These are phyloP conservation scores for Rhizophora mangle DNA, from an alignment of 345 rosid species.

Conservation along the genomic window DNA sequence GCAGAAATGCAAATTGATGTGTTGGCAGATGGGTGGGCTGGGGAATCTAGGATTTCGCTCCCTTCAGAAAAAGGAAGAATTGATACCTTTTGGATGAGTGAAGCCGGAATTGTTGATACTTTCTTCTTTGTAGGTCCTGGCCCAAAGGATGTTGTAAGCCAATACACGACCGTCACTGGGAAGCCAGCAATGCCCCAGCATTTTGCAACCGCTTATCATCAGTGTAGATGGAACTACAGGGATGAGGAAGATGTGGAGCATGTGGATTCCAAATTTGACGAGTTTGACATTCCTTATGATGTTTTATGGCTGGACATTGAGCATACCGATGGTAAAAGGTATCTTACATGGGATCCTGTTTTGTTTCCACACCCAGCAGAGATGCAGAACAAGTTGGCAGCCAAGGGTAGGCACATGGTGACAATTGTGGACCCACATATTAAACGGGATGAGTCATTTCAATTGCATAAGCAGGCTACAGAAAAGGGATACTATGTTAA, in stretches of 20 bases:
- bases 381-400: constrained; percentile 85
- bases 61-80: constrained; percentile 59
- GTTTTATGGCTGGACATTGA: constrained; percentile 98
- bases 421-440: constrained; percentile 98
- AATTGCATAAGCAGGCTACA: constrained; percentile 81
- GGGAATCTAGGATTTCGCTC: constrained; percentile 58
- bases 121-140: constrained; percentile 89
- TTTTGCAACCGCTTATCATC: constrained; percentile 90
- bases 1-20: constrained; percentile 99
- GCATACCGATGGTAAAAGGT: constrained; percentile 90
- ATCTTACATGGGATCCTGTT: constrained; percentile 85
- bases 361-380: constrained; percentile 87
- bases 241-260: constrained; percentile 98
- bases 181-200: constrained; percentile 84
- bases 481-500: constrained; percentile 81
- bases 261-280: constrained; percentile 93
- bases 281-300: constrained; percentile 93
- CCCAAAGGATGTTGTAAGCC: constrained; percentile 88
- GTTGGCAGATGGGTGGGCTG: constrained; percentile 82
- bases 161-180: constrained; percentile 80
- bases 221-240: constrained; percentile 97
- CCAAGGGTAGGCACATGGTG: constrained; percentile 94
- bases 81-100: constrained; percentile 95
- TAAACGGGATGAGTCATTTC: constrained; percentile 78
- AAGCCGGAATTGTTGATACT: constrained; percentile 92